phyloP scores from a whole-genome alignment of 2,329 filamentous ascomycete species.

The Verticillium dahliae region DNA sequence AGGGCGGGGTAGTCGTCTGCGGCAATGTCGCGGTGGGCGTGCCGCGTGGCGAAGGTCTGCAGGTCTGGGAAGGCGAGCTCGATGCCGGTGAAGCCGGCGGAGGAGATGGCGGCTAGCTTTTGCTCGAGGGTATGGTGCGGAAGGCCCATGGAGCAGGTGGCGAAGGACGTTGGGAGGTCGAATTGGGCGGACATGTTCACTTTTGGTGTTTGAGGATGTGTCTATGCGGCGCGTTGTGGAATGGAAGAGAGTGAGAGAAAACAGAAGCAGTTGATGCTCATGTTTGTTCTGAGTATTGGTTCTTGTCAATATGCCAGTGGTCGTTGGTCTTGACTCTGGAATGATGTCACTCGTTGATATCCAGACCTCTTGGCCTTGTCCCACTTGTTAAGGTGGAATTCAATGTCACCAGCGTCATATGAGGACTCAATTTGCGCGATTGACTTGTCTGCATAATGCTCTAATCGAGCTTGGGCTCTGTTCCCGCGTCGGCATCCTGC shows the following conservation, averaged over 20 bases:
- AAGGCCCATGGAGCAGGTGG: conserved; percentile 44
- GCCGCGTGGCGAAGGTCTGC: conserved; percentile 47
- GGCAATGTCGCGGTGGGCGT: conserved; percentile 43
- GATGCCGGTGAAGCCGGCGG: conserved; percentile 60
- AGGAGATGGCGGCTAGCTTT: conserved; percentile 56
- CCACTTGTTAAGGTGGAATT: not conserved
- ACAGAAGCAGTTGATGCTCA: not conserved
- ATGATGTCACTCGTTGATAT: not conserved
- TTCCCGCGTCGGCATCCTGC: not conserved
- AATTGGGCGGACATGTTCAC: not conserved
- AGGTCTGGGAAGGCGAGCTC: conserved; percentile 73
- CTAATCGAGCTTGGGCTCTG: conserved; percentile 6
- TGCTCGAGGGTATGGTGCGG: conserved; percentile 44
- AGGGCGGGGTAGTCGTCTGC: conserved; percentile 55
- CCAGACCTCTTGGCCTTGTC: not conserved
- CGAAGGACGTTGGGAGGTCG: conserved; percentile 32
- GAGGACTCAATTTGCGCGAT: too few relatives aligned
- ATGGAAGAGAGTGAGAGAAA: not conserved
- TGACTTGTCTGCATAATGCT: too few relatives aligned
- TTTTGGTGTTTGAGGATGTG: not conserved
- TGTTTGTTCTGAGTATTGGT: not conserved
- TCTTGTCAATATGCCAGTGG: too few relatives aligned
- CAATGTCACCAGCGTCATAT: not conserved
- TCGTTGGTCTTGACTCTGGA: not conserved
- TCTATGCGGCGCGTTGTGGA: not conserved